Percentiles rank a stretch among this genome's conserved stretches.
phyloP scores from a whole-genome alignment of 176 grass and related monocot species.

The Panicum miliaceum region DNA sequence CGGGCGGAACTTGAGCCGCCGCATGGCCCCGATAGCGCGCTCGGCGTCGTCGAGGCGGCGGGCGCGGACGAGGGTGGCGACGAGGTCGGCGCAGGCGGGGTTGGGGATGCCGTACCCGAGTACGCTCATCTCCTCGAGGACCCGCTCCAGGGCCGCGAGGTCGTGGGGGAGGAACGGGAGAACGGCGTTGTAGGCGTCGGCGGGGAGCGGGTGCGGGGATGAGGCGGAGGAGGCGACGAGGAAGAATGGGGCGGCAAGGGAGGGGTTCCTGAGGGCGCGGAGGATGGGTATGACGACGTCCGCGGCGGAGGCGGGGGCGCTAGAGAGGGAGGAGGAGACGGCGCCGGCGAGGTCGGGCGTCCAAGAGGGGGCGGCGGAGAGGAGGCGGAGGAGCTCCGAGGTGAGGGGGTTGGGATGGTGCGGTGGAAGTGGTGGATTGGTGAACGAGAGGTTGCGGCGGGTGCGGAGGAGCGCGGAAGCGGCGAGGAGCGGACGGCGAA shows the following conservation, averaged over 20 bases:
- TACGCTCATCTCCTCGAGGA: slow-evolving; percentile 81
- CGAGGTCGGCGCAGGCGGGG: slow-evolving; percentile 60
- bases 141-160: slow-evolving; percentile 56
- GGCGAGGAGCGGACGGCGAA: background rate
- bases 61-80: slow-evolving; percentile 56
- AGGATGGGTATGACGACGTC: slow-evolving; percentile 65
- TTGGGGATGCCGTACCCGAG: slow-evolving; percentile 64
- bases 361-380: slow-evolving; percentile 55
- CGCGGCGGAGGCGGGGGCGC: slow-evolving; percentile 19
- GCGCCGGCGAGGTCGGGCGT: slow-evolving; percentile 52
- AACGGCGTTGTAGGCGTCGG: slow-evolving; percentile 65
- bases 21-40: slow-evolving; percentile 50
- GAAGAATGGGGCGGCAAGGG: slow-evolving; percentile 71
- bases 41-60: slow-evolving; percentile 59
- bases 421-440: background rate
- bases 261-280: slow-evolving; percentile 55
- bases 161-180: slow-evolving; percentile 63
- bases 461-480: slow-evolving; percentile 2
- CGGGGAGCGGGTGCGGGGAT: slow-evolving; percentile 48
- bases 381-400: slow-evolving; percentile 57
- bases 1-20: slow-evolving; percentile 81
- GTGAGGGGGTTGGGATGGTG: background rate
- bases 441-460: background rate
- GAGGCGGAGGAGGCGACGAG: slow-evolving; percentile 53
- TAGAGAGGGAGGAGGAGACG: slow-evolving; percentile 58